Evolutionary conservation across 2,329 filamentous ascomycete genomes (phyloP).

Genomic region (Sclerotinia borealis): DNA sequence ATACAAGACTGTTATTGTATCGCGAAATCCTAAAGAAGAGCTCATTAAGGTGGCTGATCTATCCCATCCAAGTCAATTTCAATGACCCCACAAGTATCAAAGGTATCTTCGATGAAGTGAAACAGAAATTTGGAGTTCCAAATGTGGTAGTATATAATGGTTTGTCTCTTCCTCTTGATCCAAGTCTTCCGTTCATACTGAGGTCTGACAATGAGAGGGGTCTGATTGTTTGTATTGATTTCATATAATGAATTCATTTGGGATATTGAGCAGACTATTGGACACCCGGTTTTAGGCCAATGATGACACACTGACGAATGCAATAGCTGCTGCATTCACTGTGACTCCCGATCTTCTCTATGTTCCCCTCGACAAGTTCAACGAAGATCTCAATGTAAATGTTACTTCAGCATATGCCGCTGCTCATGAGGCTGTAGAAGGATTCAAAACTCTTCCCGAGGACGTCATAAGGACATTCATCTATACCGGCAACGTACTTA

Average conservation of each 20-base stretch:
- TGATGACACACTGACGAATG: neutral
- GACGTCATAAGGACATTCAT: conserved; percentile 38
- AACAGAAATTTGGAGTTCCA: conserved; percentile 31
- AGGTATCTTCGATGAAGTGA: conserved; percentile 36
- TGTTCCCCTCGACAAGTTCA: conserved; percentile 31
- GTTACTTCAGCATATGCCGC: conserved; percentile 36
- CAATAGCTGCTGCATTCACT: neutral
- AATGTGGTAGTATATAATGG: conserved; percentile 41
- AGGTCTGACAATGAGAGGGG: neutral
- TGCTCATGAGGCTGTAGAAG: conserved; percentile 34
- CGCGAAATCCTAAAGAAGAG: conserved; percentile 28
- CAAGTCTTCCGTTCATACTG: neutral
- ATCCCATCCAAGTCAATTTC: conserved; percentile 35
- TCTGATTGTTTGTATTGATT: neutral
- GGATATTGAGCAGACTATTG: neutral
- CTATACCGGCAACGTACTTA: conserved; percentile 40
- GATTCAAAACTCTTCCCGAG: conserved; percentile 28
- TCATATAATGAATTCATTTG: neutral
- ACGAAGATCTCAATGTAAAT: conserved; percentile 35
- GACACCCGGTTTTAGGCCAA: neutral
- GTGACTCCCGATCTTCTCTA: conserved; percentile 17
- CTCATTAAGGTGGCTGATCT: conserved; percentile 29
- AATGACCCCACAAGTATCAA: conserved; percentile 22
- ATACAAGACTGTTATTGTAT: conserved; percentile 38
- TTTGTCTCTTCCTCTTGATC: conserved; percentile 16